Conservation (phyloP, 768 basidiomycete genomes). For the Serendipita sp. region DNA sequence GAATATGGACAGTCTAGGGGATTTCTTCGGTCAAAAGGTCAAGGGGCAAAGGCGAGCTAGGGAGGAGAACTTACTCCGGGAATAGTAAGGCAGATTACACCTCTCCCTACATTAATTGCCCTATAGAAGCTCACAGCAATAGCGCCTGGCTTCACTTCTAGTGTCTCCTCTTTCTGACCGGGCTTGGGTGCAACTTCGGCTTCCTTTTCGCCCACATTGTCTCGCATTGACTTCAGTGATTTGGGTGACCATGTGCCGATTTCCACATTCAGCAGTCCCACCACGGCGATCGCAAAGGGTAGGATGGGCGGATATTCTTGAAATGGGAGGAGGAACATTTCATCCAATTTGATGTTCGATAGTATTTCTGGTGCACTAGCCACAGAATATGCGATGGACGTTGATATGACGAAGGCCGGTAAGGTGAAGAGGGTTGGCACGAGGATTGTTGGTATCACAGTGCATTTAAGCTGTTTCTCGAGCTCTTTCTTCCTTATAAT, state of each 20-base stretch:
- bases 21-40: not conserved
- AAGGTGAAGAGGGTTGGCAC: conserved; percentile 51
- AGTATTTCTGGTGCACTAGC: conserved; percentile 49
- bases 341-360: conserved; percentile 23
- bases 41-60: too few relatives aligned
- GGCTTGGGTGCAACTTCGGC: not conserved
- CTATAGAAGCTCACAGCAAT: not conserved
- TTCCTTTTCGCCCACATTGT: not conserved
- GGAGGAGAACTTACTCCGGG: not conserved
- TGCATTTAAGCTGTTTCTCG: conserved; percentile 41
- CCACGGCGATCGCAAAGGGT: conserved; percentile 53
- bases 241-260: conserved; percentile 42
- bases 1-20: not conserved
- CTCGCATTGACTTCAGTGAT: not conserved
- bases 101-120: not conserved
- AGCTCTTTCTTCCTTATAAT: conserved; percentile 40
- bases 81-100: not conserved
- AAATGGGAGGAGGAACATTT: conserved; percentile 58
- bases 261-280: conserved; percentile 69
- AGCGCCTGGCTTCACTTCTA: not conserved
- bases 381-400: conserved; percentile 39
- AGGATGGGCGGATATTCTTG: conserved; percentile 54
- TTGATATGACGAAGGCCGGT: conserved; percentile 55
- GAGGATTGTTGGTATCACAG: conserved; percentile 39
- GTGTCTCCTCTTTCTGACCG: not conserved